Evolutionary conservation across 148 eudicot genomes (phyloP).

Genomic region (Nepenthes mirabilis): DNA sequence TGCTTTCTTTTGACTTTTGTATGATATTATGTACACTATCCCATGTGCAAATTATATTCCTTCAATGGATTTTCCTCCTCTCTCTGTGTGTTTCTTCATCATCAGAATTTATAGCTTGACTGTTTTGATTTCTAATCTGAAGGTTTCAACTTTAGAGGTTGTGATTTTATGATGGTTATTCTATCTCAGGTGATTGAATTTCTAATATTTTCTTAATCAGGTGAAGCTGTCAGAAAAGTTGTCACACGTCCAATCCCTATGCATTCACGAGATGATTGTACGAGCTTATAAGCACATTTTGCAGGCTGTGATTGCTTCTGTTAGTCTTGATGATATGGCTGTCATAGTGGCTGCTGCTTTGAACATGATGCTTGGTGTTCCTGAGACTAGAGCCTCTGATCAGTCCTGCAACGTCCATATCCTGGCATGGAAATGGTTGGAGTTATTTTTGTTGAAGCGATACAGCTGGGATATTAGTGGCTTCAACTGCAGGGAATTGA

Average conservation of each 20-base stretch:
- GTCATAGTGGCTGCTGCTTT: constrained; percentile 65
- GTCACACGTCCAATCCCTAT: constrained; percentile 97
- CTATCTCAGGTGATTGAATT: neutral
- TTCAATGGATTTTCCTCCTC: too few relatives aligned
- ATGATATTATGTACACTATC: too few relatives aligned
- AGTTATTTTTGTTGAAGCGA: constrained; percentile 65
- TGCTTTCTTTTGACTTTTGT: too few relatives aligned
- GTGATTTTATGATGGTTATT: neutral
- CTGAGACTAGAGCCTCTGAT: constrained; percentile 29
- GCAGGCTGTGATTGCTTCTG: constrained; percentile 90
- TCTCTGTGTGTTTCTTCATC: too few relatives aligned
- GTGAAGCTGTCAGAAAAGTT: constrained; percentile 92
- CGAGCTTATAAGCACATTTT: constrained; percentile 97
- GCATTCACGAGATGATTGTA: constrained; percentile 98
- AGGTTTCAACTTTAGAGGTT: neutral
- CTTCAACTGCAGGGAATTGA: constrained; percentile 66
- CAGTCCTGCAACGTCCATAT: constrained; percentile 35
- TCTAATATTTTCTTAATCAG: constrained; percentile 29
- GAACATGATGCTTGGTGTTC: constrained; percentile 82
- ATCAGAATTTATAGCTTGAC: neutral
- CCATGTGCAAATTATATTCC: too few relatives aligned
- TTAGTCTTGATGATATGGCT: constrained; percentile 56
- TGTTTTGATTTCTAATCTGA: neutral
- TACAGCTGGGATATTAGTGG: constrained; percentile 84
- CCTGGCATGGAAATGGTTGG: constrained; percentile 76